These are phyloP conservation scores for Acacia concinna DNA, from an alignment of 331 rosid genomes.

Conservation along the genomic window DNA sequence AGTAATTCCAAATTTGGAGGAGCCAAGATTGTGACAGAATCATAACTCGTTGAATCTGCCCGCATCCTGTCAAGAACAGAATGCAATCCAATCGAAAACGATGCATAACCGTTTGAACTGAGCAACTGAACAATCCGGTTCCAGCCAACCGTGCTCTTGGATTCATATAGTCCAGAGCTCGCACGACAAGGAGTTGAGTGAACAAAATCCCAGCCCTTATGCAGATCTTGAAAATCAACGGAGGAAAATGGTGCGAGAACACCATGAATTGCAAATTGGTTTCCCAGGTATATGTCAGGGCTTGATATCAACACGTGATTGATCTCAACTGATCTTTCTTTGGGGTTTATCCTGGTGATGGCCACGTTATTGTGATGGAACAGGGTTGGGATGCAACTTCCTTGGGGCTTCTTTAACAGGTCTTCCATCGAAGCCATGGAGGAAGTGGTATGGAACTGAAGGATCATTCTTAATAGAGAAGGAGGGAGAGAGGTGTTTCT, in stretches of 20 bases:
- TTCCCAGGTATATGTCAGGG: conserved; percentile 58
- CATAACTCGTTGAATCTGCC: conserved; percentile 34
- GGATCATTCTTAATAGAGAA: conserved; percentile 39
- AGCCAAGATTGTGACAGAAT: conserved; percentile 58
- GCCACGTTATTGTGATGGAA: conserved; percentile 34
- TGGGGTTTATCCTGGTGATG: conserved; percentile 41
- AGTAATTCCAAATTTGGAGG: conserved; percentile 55
- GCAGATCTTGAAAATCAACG: conserved; percentile 34
- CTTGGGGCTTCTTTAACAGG: conserved; percentile 35
- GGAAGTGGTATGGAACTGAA: conserved; percentile 48
- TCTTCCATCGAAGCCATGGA: conserved; percentile 37
- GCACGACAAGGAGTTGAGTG: conserved; percentile 41
- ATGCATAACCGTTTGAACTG: conserved; percentile 46
- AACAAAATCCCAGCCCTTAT: conserved; percentile 35
- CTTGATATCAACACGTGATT: conserved; percentile 56
- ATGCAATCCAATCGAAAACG: conserved; percentile 58
- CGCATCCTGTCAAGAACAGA: conserved; percentile 53
- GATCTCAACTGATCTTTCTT: conserved; percentile 47
- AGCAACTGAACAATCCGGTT: conserved; percentile 45
- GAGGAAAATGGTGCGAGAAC: conserved; percentile 61
- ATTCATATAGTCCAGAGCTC: conserved; percentile 13
- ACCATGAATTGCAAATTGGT: conserved; percentile 56
- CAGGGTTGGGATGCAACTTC: conserved; percentile 46
- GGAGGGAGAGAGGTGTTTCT: conserved; percentile 48
- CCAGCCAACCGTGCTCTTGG: conserved; percentile 47